Evolutionary conservation across 495 filamentous ascomycete genomes (phyloP).

Genomic region (Wilcoxina mikolae): DNA sequence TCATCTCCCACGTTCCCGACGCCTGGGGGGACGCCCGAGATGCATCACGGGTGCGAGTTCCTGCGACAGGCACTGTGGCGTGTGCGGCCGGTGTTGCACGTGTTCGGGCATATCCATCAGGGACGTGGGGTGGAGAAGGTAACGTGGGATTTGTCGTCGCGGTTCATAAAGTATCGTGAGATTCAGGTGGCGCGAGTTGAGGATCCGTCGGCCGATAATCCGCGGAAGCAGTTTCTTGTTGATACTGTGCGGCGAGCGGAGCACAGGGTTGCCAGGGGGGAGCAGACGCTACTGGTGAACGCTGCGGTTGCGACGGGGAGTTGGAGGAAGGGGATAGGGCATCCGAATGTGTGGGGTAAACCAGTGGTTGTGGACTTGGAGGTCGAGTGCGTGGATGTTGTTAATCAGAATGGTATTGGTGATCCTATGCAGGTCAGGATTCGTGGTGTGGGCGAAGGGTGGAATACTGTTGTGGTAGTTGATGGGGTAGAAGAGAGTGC

Average conservation of each 20-base stretch:
- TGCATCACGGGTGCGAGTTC: constrained; percentile 50
- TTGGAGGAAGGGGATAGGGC: constrained; percentile 17
- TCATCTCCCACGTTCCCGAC: constrained; percentile 7
- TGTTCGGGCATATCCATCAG: constrained; percentile 82
- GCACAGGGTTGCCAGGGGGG: constrained; percentile 1
- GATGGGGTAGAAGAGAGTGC: too few relatives aligned
- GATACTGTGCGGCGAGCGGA: constrained; percentile 11
- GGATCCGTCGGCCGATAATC: constrained; percentile 7
- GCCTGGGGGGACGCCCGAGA: background rate
- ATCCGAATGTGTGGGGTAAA: constrained; percentile 9
- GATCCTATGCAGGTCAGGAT: background rate
- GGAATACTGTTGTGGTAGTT: background rate
- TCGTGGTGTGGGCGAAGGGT: background rate
- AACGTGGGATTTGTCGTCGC: constrained; percentile 35
- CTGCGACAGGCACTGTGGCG: constrained; percentile 66
- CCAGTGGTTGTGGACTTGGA: constrained; percentile 18
- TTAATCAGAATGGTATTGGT: background rate
- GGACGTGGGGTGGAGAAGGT: constrained; percentile 47
- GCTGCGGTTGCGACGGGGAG: constrained; percentile 13
- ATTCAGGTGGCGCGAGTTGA: background rate
- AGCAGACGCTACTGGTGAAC: constrained; percentile 23
- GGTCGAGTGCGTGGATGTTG: constrained; percentile 2
- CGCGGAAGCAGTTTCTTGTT: constrained; percentile 9
- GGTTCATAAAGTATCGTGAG: constrained; percentile 12
- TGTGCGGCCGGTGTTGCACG: constrained; percentile 62